Evolutionary conservation across 2,329 filamentous ascomycete genomes (phyloP), one percentile per base, ranked within the genome.

Genomic region (Diaporthe amygdali): DNA sequence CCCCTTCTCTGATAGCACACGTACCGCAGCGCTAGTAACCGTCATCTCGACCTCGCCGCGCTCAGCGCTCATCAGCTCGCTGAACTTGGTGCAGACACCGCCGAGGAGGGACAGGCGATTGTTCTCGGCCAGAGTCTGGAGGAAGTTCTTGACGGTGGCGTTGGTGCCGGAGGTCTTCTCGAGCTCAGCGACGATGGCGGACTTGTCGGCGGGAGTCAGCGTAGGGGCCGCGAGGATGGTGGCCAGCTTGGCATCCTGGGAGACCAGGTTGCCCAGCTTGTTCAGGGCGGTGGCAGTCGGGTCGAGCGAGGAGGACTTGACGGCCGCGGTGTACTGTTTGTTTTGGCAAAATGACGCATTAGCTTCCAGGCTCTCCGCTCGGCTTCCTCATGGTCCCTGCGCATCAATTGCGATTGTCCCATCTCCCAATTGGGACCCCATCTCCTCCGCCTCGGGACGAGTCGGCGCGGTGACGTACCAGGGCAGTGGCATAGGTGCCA

Each of bases 401-500:
- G 47, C 51, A 39, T 54, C 54, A 64, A 56, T 64, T 64, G 64
- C 66, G 49, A 14, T 17, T n/a, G 20, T n/a, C 22, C 66, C 30
- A 51, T 39, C 44, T 25, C 44, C 66, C 32, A 56, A 14, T 30
- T 22, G 32, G 30, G n/a, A 22, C 54, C 27, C 10, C n/a, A 75
- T 73, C 74, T 66, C 46, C 37, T 22, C 69, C 55, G 51, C 49
- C n/a, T 7, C 61, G 51, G 69, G 41, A 67, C 41, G 46, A 66
- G 25, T 68, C 51, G 70, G 68, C 69, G 56, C 34, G 52, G 71
- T 71, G 71, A 76, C 94, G 84, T 96, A 99, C 96, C 92, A 99
- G 90, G 87, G 96, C 96, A 87, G 93, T 95, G 83, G 96, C 96
- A 87, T 99, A 99, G 82, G 96, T 98, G 85, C 96, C 96, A 85